Evolutionary conservation across 2,329 filamentous ascomycete species (phyloP).

Genomic region (Microsporum canis): DNA sequence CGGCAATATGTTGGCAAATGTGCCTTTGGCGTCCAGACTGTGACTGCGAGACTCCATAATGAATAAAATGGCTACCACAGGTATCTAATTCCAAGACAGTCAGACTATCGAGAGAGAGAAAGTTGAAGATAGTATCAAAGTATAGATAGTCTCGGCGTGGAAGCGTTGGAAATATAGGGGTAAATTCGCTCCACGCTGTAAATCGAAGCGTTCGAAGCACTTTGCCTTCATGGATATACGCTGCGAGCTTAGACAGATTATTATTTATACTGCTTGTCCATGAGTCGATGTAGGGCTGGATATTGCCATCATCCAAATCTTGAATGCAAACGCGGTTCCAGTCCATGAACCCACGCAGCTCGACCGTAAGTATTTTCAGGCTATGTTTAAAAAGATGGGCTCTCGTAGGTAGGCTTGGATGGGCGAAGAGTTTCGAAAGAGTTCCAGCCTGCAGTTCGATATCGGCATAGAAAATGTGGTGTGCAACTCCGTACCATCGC

Average conservation of each 20-base stretch:
- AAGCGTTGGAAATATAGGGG: neutral
- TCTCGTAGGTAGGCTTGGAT: neutral
- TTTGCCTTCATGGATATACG: neutral
- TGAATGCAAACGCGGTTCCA: too few species aligned
- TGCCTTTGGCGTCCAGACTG: neutral
- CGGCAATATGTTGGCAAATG: neutral
- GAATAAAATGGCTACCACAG: constrained; percentile 1
- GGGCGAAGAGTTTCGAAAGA: neutral
- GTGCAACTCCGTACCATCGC: neutral
- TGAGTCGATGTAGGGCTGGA: neutral
- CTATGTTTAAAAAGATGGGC: neutral
- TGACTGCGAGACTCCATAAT: neutral
- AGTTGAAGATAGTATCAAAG: neutral
- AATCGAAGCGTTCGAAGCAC: neutral
- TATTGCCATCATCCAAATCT: neutral
- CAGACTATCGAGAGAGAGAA: neutral
- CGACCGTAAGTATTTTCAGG: neutral
- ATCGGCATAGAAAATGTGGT: neutral
- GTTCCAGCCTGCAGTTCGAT: neutral
- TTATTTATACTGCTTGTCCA: neutral
- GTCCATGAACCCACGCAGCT: neutral
- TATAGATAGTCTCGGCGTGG: neutral
- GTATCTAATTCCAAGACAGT: constrained; percentile 3
- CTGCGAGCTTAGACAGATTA: neutral
- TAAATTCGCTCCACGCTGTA: neutral